A percentile compares a stretch with the other conserved stretches of the same genome.
These are phyloP conservation scores for Solanum chilense DNA, from an alignment of 257 asterid species.

Conservation along the genomic window DNA sequence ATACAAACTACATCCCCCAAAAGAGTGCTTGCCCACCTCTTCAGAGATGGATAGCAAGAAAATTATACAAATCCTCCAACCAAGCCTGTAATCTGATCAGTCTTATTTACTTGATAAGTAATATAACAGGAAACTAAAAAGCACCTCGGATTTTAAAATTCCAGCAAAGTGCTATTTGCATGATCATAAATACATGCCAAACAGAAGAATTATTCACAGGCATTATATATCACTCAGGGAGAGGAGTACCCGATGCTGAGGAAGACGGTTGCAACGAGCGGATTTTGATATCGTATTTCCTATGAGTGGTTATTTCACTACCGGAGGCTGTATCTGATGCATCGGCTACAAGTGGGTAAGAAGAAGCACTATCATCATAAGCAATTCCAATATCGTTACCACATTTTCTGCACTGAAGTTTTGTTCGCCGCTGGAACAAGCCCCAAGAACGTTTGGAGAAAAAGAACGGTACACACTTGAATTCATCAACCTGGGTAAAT, in stretches of 20 bases:
- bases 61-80: not conserved
- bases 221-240: conserved; percentile 8
- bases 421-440: conserved; percentile 36
- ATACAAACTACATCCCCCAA: not conserved
- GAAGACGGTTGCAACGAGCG: conserved; percentile 72
- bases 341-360: conserved; percentile 38
- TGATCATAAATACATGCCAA: not conserved
- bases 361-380: conserved; percentile 20
- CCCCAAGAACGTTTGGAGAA: conserved; percentile 57
- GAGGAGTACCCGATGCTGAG: conserved; percentile 38
- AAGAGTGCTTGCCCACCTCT: not conserved
- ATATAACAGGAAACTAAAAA: not conserved
- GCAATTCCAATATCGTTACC: conserved; percentile 63
- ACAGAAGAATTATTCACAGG: not conserved
- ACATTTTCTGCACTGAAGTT: conserved; percentile 71
- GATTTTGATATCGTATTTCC: conserved; percentile 55
- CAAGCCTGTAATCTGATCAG: not conserved
- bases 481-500: conserved; percentile 54
- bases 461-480: conserved; percentile 47
- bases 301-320: conserved; percentile 33
- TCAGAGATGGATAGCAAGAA: not conserved
- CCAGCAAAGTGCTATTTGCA: not conserved
- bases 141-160: not conserved
- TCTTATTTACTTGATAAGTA: not conserved
- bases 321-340: conserved; percentile 41